These are phyloP conservation scores for Buddleja alternifolia DNA, from an alignment of 257 asterid species.

Conservation along the genomic window DNA sequence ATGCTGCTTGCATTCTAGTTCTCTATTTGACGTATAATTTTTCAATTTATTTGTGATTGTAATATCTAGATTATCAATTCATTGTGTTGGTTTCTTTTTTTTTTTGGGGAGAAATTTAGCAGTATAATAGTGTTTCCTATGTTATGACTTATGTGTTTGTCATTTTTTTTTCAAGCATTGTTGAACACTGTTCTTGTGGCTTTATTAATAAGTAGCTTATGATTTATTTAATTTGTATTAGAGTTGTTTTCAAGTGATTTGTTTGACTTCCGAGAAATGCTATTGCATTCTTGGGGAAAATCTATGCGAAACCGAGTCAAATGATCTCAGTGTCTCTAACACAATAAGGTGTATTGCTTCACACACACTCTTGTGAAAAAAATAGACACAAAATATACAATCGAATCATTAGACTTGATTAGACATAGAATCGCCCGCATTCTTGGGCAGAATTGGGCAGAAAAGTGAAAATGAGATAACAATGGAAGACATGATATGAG, in stretches of 20 bases:
- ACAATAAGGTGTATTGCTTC: no score
- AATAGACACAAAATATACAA: no score
- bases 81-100: slow-evolving; percentile 19
- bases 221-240: neutral
- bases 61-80: neutral
- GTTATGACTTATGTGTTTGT: neutral
- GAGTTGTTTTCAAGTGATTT: neutral
- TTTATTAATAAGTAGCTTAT: slow-evolving; percentile 25
- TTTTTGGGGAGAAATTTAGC: slow-evolving; percentile 21
- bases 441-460: no score
- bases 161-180: neutral
- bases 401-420: no score
- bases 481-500: no score
- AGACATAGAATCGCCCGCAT: no score
- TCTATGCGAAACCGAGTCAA: no score
- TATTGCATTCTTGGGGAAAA: neutral
- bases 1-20: slow-evolving; percentile 16
- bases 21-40: neutral
- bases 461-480: no score
- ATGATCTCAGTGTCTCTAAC: no score
- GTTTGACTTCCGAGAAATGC: neutral
- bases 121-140: neutral
- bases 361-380: no score
- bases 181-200: neutral
- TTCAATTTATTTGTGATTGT: neutral